Evolutionary conservation across 2,329 filamentous ascomycete genomes (phyloP).

Genomic region (Nemania sp.): DNA sequence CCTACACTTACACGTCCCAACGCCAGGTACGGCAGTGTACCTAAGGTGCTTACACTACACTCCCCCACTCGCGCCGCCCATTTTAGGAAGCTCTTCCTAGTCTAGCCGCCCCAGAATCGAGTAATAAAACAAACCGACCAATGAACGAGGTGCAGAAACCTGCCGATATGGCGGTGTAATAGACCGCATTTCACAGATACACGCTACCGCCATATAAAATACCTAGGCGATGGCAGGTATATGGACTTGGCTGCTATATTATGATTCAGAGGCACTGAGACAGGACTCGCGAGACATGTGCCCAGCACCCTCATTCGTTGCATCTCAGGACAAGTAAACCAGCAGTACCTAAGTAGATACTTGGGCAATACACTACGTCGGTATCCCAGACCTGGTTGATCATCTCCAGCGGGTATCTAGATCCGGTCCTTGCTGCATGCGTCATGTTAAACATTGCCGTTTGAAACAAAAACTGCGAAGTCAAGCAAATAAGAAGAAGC

Average conservation of each 20-base stretch:
- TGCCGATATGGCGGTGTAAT: slow-evolving; percentile 27
- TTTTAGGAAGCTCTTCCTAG: slow-evolving; percentile 26
- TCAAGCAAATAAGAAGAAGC: background rate
- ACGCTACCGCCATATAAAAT: no score
- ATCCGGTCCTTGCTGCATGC: slow-evolving; percentile 14
- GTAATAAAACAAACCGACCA: slow-evolving; percentile 23
- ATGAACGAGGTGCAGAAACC: slow-evolving; percentile 1
- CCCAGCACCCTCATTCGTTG: no score
- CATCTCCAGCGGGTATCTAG: slow-evolving; percentile 6
- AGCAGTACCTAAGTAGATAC: no score
- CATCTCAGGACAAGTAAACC: no score
- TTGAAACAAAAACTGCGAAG: background rate
- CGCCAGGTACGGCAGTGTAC: no score
- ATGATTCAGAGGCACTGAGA: no score
- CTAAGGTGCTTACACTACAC: no score
- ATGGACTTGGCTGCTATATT: no score
- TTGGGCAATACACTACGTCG: no score
- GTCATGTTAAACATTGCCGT: slow-evolving; percentile 8
- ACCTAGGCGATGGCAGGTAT: no score
- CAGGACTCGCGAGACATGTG: no score
- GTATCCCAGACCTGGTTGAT: background rate
- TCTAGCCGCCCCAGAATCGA: slow-evolving; percentile 13
- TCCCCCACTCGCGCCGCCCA: slow-evolving; percentile 5
- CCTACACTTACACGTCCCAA: no score
- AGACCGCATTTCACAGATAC: background rate